These are phyloP conservation scores for Sporothrix pallida DNA, from an alignment of 2,329 filamentous ascomycete genomes.

Conservation along the genomic window DNA sequence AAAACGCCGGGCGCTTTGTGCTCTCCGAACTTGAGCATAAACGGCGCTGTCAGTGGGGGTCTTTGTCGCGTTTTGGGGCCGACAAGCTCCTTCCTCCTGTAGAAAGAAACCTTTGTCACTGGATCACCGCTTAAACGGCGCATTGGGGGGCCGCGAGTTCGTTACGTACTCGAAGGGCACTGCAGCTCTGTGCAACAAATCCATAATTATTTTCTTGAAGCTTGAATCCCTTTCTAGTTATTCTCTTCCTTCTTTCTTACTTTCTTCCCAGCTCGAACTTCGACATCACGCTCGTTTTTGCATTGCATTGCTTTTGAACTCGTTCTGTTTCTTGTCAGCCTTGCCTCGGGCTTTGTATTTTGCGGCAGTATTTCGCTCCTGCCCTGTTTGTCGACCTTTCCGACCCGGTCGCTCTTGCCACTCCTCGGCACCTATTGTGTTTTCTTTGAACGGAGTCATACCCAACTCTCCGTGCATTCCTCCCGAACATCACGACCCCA, in stretches of 20 bases:
- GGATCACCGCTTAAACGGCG: slow-evolving; percentile 5
- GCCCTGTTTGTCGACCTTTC: neutral
- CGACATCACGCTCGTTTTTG: slow-evolving; percentile 19
- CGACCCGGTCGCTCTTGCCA: slow-evolving; percentile 24
- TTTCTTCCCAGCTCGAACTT: neutral
- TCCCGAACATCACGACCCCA: neutral
- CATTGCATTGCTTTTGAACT: slow-evolving; percentile 9
- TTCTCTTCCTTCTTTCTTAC: neutral
- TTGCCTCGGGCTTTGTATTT: neutral
- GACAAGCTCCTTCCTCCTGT: neutral
- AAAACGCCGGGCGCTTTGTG: neutral
- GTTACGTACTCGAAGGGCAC: slow-evolving; percentile 3
- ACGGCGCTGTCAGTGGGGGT: neutral
- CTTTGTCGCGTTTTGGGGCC: neutral
- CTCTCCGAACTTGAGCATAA: neutral
- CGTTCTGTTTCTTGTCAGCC: no score
- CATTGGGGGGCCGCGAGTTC: neutral
- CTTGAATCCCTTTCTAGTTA: neutral
- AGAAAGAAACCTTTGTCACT: neutral
- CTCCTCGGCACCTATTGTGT: slow-evolving; percentile 9
- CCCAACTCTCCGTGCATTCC: neutral
- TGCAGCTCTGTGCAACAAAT: neutral
- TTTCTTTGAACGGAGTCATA: neutral
- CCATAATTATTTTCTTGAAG: neutral
- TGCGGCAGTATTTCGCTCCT: neutral